Evolutionary conservation across 129 eudicot genomes (phyloP).

Genomic region (Gnaphalium uliginosum): DNA sequence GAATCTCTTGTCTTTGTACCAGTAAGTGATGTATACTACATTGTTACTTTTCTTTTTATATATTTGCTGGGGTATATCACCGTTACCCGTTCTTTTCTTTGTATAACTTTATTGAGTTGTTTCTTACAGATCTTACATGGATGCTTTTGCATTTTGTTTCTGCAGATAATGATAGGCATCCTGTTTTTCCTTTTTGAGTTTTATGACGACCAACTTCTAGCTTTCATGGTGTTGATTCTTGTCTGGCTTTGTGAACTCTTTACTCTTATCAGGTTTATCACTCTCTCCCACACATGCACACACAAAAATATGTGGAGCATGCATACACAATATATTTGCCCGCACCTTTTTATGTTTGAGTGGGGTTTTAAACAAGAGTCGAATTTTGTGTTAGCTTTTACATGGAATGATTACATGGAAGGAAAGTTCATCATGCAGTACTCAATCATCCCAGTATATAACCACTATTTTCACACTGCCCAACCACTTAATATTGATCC

Average conservation of each 20-base stretch:
- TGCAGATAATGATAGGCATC: conserved; percentile 99
- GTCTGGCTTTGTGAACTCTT: conserved; percentile 99
- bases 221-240: conserved; percentile 97
- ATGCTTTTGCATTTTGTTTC: neutral
- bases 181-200: conserved; percentile 94
- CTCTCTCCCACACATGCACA: conserved; percentile 20
- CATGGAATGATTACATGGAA: too few relatives aligned
- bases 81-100: too few relatives aligned
- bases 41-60: neutral
- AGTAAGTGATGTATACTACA: conserved; percentile 46
- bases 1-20: conserved; percentile 99
- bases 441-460: too few relatives aligned
- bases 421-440: too few relatives aligned
- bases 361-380: neutral
- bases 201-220: conserved; percentile 94
- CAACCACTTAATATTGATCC: neutral
- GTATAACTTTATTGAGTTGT: neutral
- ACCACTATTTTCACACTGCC: neutral
- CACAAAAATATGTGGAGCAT: neutral
- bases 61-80: too few relatives aligned
- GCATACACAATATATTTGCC: neutral
- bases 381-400: neutral
- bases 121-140: neutral
- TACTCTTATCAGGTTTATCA: conserved; percentile 89
- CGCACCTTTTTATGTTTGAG: neutral